Percentiles rank a stretch among this genome's conserved stretches.
These are phyloP conservation scores for Phialemoniopsis sp. DNA, from an alignment of 2,329 filamentous ascomycete species.

Conservation along the genomic window DNA sequence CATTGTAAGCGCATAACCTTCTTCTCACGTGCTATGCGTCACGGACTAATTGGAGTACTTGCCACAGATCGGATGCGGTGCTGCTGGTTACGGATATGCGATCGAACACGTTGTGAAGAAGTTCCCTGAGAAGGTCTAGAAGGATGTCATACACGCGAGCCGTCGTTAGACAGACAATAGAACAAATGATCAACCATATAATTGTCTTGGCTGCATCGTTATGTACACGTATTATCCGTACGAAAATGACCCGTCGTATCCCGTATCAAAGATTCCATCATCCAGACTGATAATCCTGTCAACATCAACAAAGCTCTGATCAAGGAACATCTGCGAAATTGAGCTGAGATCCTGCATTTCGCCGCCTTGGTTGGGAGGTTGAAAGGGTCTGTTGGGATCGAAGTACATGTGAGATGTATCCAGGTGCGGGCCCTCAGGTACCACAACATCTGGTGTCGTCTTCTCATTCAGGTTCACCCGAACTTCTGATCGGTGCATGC, in stretches of 20 bases:
- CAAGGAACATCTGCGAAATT: slow-evolving; percentile 22
- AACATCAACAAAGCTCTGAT: slow-evolving; percentile 24
- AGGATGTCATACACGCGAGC: too few species aligned
- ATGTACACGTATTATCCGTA: too few species aligned
- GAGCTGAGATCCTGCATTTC: slow-evolving; percentile 4
- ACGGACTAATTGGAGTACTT: neutral
- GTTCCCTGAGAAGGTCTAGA: slow-evolving; percentile 1
- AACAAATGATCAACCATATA: too few species aligned
- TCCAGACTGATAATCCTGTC: slow-evolving; percentile 29
- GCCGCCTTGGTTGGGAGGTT: slow-evolving; percentile 4
- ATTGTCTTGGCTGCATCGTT: too few species aligned
- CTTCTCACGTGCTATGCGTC: too few species aligned
- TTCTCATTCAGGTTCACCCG: too few species aligned
- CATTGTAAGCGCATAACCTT: neutral
- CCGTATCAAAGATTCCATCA: slow-evolving; percentile 22
- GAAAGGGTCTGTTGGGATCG: neutral
- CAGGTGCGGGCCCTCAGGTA: slow-evolving; percentile 8
- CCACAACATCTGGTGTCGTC: too few species aligned
- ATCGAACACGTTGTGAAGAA: slow-evolving; percentile 32
- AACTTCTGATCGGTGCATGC: too few species aligned
- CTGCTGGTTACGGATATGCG: slow-evolving; percentile 15
- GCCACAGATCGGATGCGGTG: slow-evolving; percentile 3
- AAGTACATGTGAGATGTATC: slow-evolving; percentile 5
- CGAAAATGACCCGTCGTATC: neutral
- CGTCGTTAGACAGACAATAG: too few species aligned